These are phyloP conservation scores for Dinochytrium kinnereticum DNA, from an alignment of 371 early-diverging fungal species.

Conservation along the genomic window DNA sequence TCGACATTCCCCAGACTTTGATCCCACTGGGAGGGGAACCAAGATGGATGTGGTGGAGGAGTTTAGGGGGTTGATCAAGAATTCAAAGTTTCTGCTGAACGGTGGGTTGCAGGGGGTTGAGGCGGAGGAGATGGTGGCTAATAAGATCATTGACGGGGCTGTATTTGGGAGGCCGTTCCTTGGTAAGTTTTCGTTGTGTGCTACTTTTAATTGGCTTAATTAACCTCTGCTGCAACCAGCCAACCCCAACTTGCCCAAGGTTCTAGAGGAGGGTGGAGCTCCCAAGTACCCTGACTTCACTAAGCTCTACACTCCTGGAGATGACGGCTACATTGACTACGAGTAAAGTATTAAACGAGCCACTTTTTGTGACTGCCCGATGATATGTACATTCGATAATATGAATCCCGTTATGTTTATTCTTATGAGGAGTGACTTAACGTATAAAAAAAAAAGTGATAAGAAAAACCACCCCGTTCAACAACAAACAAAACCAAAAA, in stretches of 20 bases:
- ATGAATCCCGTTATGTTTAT: too few species aligned
- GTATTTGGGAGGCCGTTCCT: conserved; percentile 18
- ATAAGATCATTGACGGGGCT: conserved; percentile 14
- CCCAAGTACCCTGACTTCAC: conserved; percentile 16
- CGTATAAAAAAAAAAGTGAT: too few species aligned
- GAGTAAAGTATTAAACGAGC: background rate
- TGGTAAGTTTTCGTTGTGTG: background rate
- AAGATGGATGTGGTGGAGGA: conserved; percentile 20
- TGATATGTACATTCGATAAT: too few species aligned
- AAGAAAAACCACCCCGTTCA: too few species aligned
- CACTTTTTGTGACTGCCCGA: background rate
- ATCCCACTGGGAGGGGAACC: conserved; percentile 13
- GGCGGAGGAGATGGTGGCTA: conserved; percentile 13
- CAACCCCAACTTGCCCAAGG: conserved; percentile 23
- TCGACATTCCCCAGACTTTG: conserved; percentile 15
- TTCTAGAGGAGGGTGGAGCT: background rate
- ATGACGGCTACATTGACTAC: conserved; percentile 9
- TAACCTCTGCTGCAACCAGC: conserved; percentile 4
- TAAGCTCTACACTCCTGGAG: conserved; percentile 7
- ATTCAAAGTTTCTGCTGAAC: conserved; percentile 11
- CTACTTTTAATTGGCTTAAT: background rate
- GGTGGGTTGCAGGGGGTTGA: background rate
- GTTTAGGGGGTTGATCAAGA: conserved; percentile 18
- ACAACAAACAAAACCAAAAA: too few species aligned
- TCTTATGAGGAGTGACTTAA: too few species aligned